phyloP scores from a whole-genome alignment of 108 stramenopile genomes.

The Craspedostauros australis region DNA sequence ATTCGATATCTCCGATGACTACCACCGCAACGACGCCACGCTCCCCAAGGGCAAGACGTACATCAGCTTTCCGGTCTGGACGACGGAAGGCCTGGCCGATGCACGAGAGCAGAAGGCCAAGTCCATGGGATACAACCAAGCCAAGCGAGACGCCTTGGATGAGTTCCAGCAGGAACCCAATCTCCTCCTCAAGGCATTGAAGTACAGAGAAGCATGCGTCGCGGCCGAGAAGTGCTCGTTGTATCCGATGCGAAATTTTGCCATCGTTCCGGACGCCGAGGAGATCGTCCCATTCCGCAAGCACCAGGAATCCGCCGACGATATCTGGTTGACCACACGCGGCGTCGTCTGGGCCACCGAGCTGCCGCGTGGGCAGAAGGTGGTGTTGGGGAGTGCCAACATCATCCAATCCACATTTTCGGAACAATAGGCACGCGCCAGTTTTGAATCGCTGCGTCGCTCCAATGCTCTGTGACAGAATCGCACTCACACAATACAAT shows the following conservation, averaged over 20 bases:
- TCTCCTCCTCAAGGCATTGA: constrained; percentile 53
- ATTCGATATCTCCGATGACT: constrained; percentile 18
- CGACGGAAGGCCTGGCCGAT: constrained; percentile 14
- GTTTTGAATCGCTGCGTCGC: too few species aligned
- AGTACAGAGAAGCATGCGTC: constrained; percentile 42
- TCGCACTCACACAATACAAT: too few species aligned
- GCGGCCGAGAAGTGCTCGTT: constrained; percentile 24
- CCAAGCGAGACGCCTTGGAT: constrained; percentile 28
- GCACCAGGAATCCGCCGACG: too few species aligned
- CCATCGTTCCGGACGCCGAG: constrained; percentile 15
- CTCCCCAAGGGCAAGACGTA: constrained; percentile 26
- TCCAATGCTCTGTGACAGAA: too few species aligned
- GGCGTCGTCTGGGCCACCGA: constrained; percentile 30
- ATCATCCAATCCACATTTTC: too few species aligned
- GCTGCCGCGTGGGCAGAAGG: constrained; percentile 1
- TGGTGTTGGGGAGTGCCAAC: constrained; percentile 21
- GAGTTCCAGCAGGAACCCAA: constrained; percentile 51
- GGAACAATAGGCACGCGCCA: too few species aligned
- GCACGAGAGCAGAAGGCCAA: constrained; percentile 9
- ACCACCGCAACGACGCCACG: constrained; percentile 22
- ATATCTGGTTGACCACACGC: constrained; percentile 20
- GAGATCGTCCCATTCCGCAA: constrained; percentile 19
- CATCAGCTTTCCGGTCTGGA: constrained; percentile 32
- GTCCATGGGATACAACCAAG: constrained; percentile 6
- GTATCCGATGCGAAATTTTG: constrained; percentile 9